Base-by-base conservation (phyloP, 2,329 filamentous ascomycete species). In the Aspergillus persii region DNA sequence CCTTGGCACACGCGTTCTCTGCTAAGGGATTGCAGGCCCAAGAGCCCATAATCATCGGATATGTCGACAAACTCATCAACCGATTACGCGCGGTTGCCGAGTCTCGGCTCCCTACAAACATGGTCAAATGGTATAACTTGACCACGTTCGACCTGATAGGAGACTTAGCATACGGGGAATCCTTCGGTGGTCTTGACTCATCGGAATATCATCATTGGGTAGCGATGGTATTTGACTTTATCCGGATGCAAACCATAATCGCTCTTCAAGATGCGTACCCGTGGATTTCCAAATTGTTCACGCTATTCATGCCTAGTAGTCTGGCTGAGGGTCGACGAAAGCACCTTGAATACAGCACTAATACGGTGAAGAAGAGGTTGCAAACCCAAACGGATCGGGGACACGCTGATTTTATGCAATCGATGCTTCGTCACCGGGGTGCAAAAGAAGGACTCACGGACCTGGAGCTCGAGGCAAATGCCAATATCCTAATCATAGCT, bases 1-100 rank as follows among this genome's bases (percentile, higher is more conserved):
- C 69, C 3, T 58, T 80, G 8, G 56, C 68, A 3, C 72, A 73
- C 56, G 76, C 74, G 0, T 80, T 80, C 57, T 77, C 75, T 0
- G 75, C 77, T 44, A 72, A 72, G 50, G 74, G 74, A 1, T 57
- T 81, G 12, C 63, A 65, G 11, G 69, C 72, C 12, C 78, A 77
- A 58, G 77, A 75, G 55, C 62, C 64, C 1, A 50, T 76, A 2
- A 63, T 79, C 4, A 64, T 67, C 26, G 26, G 18, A 2, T 74
- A 74, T 58, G 56, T 75, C 3, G 67, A 74, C 18, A 56, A 66
- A 3, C 55, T 76, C 6, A 65, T 75, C 23, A 12, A 58, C 27
- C 58, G 63, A 18, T 23, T 75, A 15, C 50, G 56, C 9, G 59
- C 50, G 4, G 27, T 59, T 12, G 27, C 54, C 44, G 61, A 47